Evolutionary conservation across 2,329 filamentous ascomycete species (phyloP), one percentile per base, ranked within the genome.

Genomic region (Helotiales sp.): DNA sequence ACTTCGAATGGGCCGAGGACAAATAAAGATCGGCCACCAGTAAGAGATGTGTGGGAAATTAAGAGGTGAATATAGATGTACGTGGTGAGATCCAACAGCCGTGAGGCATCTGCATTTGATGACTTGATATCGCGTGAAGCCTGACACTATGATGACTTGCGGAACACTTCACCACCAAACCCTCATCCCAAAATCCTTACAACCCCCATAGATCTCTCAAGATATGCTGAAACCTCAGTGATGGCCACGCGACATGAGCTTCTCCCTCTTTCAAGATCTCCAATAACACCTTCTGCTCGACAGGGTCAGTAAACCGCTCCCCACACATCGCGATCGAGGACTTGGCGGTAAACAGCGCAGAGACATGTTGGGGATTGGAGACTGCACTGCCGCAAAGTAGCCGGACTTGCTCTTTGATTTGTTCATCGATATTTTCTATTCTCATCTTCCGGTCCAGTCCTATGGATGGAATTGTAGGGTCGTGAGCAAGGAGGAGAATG

Each of bases 161-260:
- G n/a, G n/a, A n/a, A n/a, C n/a, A n/a, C n/a, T n/a, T n/a, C n/a
- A n/a, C n/a, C n/a, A n/a, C n/a, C n/a, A n/a, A n/a, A n/a, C n/a
- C n/a, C n/a, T n/a, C n/a, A n/a, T 40, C 36, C 27, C 22, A 25
- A 25, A 2, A 1, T 3, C 22, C 5, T 44, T 15, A 44, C 22
- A 44, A 25, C 10, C 19, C 40, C 40, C 40, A 44, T 3, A 44
- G 9, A 13, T 12, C 40, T 27, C 40, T 27, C 22, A 44, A 25
- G n/a, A 25, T 44, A 9, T 44, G 8, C 15, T 44, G 22, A 25
- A 44, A 44, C 15, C 40, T 24, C 6, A 44, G 40, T n/a, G 40
- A 44, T 24, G 81, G 81, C 70, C 80, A 79, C 5, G 76, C 80
- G 65, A 81, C 75, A 15, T 78, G 74, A 27, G 65, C 69, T 62